Percentiles rank a stretch among this genome's conserved stretches.
These are phyloP conservation scores for Symbiotaphrina buchneri DNA, from an alignment of 495 filamentous ascomycete species.

Conservation along the genomic window DNA sequence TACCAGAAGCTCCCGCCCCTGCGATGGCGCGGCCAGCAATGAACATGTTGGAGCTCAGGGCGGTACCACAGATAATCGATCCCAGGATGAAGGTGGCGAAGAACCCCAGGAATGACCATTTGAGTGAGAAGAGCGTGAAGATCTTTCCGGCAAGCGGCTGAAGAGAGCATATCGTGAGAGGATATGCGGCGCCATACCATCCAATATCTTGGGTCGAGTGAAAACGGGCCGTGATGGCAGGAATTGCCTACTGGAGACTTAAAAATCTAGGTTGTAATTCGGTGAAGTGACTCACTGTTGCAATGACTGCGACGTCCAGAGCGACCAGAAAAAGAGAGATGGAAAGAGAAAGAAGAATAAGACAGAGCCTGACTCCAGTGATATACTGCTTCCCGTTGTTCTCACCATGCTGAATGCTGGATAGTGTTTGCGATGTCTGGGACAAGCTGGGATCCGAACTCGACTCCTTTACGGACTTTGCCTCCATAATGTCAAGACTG, in stretches of 20 bases:
- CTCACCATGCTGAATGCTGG: too few species aligned
- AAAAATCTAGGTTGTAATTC: too few species aligned
- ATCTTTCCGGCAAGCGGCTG: slow-evolving; percentile 6
- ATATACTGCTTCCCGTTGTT: too few species aligned
- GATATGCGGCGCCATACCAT: slow-evolving; percentile 24
- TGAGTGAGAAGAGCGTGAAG: slow-evolving; percentile 2
- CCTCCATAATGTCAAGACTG: too few species aligned
- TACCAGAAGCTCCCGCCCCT: slow-evolving; percentile 11
- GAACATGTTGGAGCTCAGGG: slow-evolving; percentile 10
- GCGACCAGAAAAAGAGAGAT: background rate
- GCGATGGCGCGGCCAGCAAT: slow-evolving; percentile 14
- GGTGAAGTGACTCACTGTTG: too few species aligned
- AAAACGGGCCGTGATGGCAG: slow-evolving; percentile 5
- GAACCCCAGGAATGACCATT: slow-evolving; percentile 2
- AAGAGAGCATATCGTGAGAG: slow-evolving; percentile 8
- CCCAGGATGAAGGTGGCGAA: background rate
- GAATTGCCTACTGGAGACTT: too few species aligned
- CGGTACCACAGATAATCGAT: slow-evolving; percentile 12
- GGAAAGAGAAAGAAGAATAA: too few species aligned
- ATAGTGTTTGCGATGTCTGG: too few species aligned
- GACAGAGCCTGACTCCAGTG: too few species aligned
- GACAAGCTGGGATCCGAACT: too few species aligned
- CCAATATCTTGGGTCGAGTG: slow-evolving; percentile 12
- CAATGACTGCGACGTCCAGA: background rate
- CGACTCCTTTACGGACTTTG: too few species aligned